Base-by-base conservation (phyloP, 1,284 basidiomycete species). In the Cutaneotrichosporon dermatis region DNA sequence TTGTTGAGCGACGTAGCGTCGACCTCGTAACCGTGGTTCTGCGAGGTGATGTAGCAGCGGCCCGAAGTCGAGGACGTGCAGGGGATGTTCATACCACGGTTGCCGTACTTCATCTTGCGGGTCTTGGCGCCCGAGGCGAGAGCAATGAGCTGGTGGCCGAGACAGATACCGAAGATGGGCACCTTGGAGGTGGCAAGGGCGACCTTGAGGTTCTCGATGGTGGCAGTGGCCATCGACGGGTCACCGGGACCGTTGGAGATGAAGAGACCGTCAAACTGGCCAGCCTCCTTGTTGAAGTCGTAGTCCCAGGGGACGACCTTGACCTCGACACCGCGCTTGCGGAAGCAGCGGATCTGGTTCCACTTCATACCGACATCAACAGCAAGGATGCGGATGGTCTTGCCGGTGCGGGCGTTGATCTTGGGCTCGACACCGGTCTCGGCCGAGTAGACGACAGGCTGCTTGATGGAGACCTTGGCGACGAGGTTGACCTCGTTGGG, bases 311-410 rank as follows among this genome's bases (percentile, higher is more conserved):
- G 95, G 4, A 99, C 91, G 56, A 97, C 92, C 80, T 97, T 96
- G 75, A 99, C 83, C 78, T 99, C 92, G 54, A 98, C 86, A 56
- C 96, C 95, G 51, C 96, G 89, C 56, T 87, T 83, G 54, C 86
- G 88, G 81, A 99, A 97, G 82, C 95, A 99, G 50, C 96, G 86
- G 69, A 99, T 95, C 79, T 99, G 96, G 80, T 99, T 99, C 81
- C 89, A 95, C 81, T 99, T 99, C 90, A 99, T 98, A 46, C 96
- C 96, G 57, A 99, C 94, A 77, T 99, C 96, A 59, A 99, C 81
- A 4, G 92, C 92, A 25, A 99, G 74, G 52, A 99, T 85, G 63
- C 96, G 88, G 42, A 99, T 76, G 1, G 86, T 82, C 53, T 93
- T 86, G 52, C 85, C 85, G 25, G 82, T 83, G 2, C 86, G 87